Percentiles rank a stretch among this genome's conserved stretches.
Conservation (phyloP, 805 yeast genomes). For the Sugiyamaella valdiviana region DNA sequence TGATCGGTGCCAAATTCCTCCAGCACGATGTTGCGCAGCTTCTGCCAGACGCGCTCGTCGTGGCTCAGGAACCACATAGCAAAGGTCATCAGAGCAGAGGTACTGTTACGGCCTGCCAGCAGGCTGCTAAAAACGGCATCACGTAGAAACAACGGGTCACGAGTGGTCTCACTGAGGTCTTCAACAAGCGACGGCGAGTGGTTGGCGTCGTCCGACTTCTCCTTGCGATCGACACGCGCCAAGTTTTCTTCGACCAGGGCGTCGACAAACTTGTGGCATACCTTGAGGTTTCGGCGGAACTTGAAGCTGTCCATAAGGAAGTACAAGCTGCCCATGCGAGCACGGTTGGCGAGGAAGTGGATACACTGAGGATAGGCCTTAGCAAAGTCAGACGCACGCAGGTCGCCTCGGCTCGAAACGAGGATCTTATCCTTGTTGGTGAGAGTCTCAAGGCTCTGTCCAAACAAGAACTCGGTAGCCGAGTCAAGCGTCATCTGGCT, state of each 20-base stretch:
- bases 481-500: constrained; percentile 31
- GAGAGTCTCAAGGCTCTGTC: constrained; percentile 27
- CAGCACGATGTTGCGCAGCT: constrained; percentile 36
- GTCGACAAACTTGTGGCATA: constrained; percentile 34
- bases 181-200: constrained; percentile 4
- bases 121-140: constrained; percentile 47
- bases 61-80: constrained; percentile 41
- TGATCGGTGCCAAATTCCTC: constrained; percentile 32
- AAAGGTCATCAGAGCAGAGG: constrained; percentile 45
- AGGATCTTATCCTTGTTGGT: constrained; percentile 7
- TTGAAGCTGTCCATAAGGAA: constrained; percentile 10
- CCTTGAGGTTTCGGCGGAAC: constrained; percentile 30
- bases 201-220: constrained; percentile 25
- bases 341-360: constrained; percentile 4
- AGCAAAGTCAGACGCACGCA: constrained; percentile 1
- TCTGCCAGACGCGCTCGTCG: constrained; percentile 28
- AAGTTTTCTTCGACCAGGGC: constrained; percentile 38
- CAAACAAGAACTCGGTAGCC: constrained; percentile 33
- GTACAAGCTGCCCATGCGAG: constrained; percentile 19
- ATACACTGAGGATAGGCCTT: constrained; percentile 20
- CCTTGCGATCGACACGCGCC: background rate
- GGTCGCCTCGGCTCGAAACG: background rate
- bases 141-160: constrained; percentile 27
- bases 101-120: constrained; percentile 53
- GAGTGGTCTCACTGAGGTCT: background rate